Evolutionary conservation across 2,329 filamentous ascomycete genomes (phyloP).

Genomic region (Pseudocercospora fijiensis): DNA sequence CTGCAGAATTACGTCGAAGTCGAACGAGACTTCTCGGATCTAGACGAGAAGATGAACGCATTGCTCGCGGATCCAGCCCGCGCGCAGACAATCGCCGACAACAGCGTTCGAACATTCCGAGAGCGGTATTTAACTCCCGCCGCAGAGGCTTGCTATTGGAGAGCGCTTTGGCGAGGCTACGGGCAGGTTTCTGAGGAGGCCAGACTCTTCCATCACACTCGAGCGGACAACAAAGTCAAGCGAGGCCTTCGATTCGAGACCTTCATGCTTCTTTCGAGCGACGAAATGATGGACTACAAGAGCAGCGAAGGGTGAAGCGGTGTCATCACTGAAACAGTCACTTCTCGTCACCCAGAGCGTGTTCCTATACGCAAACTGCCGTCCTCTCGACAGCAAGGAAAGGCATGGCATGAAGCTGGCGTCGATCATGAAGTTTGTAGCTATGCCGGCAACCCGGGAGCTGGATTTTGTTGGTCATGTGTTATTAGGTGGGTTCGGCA

Average conservation of each 20-base stretch:
- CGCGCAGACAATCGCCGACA: constrained; percentile 31
- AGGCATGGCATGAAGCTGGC: background rate
- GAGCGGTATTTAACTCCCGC: constrained; percentile 36
- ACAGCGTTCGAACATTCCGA: constrained; percentile 31
- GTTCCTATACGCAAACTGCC: background rate
- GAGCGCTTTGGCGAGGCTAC: constrained; percentile 24
- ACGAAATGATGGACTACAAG: constrained; percentile 26
- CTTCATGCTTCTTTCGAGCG: constrained; percentile 23
- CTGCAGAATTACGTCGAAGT: constrained; percentile 32
- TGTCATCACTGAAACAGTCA: background rate
- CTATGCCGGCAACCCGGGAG: background rate
- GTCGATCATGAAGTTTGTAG: background rate
- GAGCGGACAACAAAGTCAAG: constrained; percentile 11
- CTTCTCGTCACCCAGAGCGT: background rate
- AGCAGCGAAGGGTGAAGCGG: background rate
- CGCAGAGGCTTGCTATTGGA: constrained; percentile 33
- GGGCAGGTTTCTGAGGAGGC: constrained; percentile 20
- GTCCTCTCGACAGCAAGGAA: background rate
- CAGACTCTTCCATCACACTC: constrained; percentile 16
- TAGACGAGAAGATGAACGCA: constrained; percentile 25
- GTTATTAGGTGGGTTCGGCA: background rate
- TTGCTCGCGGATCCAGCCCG: constrained; percentile 24
- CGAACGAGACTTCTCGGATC: constrained; percentile 28
- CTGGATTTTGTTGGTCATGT: background rate
- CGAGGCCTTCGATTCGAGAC: constrained; percentile 27